Evolutionary conservation across 495 filamentous ascomycete genomes (phyloP).

Genomic region (Penicillium simplicissimum): DNA sequence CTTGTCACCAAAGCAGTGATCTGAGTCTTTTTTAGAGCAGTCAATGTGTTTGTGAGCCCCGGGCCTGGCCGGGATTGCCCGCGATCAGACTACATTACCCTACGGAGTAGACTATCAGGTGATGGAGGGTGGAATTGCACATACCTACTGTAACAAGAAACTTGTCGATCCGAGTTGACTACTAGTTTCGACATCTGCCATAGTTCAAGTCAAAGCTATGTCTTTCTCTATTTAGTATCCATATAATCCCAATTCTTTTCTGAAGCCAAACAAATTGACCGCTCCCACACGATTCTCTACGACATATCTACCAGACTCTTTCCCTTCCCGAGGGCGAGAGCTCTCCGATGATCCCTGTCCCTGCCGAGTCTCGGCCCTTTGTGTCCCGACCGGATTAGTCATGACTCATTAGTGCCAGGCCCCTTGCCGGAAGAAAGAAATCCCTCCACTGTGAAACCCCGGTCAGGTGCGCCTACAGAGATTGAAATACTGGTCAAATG

Average conservation of each 20-base stretch:
- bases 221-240: neutral
- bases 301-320: neutral
- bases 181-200: neutral
- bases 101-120: neutral
- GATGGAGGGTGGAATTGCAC: neutral
- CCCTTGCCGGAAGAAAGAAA: conserved; percentile 19
- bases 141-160: neutral
- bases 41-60: neutral
- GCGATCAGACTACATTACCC: neutral
- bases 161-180: neutral
- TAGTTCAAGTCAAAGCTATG: neutral
- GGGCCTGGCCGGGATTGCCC: neutral
- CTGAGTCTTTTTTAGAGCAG: too few relatives aligned
- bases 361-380: conserved; percentile 11
- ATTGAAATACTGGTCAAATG: neutral
- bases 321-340: conserved; percentile 3
- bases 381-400: conserved; percentile 1
- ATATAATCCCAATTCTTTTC: neutral
- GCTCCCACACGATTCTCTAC: too few relatives aligned
- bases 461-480: neutral
- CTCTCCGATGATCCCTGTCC: neutral
- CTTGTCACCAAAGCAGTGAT: too few relatives aligned
- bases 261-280: too few relatives aligned
- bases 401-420: neutral
- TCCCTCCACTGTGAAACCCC: conserved; percentile 10